These are phyloP conservation scores for Fusarium bulbicola DNA, from an alignment of 2,329 filamentous ascomycete genomes.

Conservation along the genomic window DNA sequence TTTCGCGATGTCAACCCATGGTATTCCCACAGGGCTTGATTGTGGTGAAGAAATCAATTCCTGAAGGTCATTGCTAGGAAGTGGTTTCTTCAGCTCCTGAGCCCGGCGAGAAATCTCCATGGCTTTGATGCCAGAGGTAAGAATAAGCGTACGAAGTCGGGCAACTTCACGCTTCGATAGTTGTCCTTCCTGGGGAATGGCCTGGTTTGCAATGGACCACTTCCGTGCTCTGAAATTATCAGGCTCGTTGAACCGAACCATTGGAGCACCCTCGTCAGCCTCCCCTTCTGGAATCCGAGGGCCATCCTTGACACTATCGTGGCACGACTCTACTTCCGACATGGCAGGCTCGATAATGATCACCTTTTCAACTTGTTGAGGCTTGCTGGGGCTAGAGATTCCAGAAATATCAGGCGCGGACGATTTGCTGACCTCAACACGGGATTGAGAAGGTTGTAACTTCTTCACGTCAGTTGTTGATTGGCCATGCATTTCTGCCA, in stretches of 20 bases:
- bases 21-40: conserved; percentile 37
- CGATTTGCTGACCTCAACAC: conserved; percentile 60
- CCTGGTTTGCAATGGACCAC: conserved; percentile 62
- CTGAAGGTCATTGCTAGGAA: conserved; percentile 34
- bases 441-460: conserved; percentile 49
- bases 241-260: conserved; percentile 39
- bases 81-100: conserved; percentile 55
- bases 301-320: conserved; percentile 42
- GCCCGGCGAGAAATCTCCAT: conserved; percentile 78
- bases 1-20: conserved; percentile 56
- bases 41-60: conserved; percentile 34
- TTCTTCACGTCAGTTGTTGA: conserved; percentile 22
- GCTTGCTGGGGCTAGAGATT: conserved; percentile 51
- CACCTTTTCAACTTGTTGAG: conserved; percentile 37
- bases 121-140: conserved; percentile 90
- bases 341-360: conserved; percentile 45
- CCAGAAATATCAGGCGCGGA: conserved; percentile 58
- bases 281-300: conserved; percentile 49
- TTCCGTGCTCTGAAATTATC: conserved; percentile 49
- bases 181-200: conserved; percentile 46
- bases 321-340: conserved; percentile 52
- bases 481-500: conserved; percentile 41
- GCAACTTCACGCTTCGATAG: conserved; percentile 79
- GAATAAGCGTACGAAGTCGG: conserved; percentile 77
- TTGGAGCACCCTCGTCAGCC: conserved; percentile 46